Evolutionary conservation across 441 rosid species (phyloP), one percentile per base, ranked within the genome.

Genomic region (Gossypium gossypioides): DNA sequence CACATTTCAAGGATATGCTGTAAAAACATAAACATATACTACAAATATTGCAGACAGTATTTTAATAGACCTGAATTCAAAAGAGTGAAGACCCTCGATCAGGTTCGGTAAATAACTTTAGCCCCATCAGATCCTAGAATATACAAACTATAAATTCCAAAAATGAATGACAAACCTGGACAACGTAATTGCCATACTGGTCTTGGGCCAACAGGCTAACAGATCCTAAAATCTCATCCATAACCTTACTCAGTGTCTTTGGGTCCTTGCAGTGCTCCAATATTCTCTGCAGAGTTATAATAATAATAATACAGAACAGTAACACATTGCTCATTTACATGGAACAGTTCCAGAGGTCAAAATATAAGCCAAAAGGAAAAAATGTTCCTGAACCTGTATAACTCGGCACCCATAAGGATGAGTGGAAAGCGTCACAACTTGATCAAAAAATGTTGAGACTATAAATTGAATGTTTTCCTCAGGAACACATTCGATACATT

Each of bases 381-480:
- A 27, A 3, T 27, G 0, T 27, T 9, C 68, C 54, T 51, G 21
- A 71, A 88, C 97, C 96, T 91, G 97, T 56, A 91, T 87, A 74
- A 91, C 97, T 64, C 97, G 92, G 74, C 97, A 91, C 9, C 97
- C 97, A 22, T 91, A 91, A 15, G 97, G 97, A 80, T 91, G 97
- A 37, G 92, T 87, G 68, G 97, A 91, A 74, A 91, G 89, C 50
- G 69, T 78, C 78, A 89, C 88, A 72, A 91, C 93, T 81, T 89
- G 89, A 69, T 86, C 90, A 72, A 84, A 91, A 85, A 91, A 89
- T 15, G 89, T 87, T 0, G 90, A 73, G 59, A 54, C 58, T 54
- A 54, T 19, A 54, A 19, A 54, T 19, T 54, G 58, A 9, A 54
- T 19, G 22, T 54, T 84, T 44, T 88, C 97, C 82, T 91, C 96